phyloP scores from a whole-genome alignment of 1,139 yeast genomes.

The Oligophagozyma castellii region DNA sequence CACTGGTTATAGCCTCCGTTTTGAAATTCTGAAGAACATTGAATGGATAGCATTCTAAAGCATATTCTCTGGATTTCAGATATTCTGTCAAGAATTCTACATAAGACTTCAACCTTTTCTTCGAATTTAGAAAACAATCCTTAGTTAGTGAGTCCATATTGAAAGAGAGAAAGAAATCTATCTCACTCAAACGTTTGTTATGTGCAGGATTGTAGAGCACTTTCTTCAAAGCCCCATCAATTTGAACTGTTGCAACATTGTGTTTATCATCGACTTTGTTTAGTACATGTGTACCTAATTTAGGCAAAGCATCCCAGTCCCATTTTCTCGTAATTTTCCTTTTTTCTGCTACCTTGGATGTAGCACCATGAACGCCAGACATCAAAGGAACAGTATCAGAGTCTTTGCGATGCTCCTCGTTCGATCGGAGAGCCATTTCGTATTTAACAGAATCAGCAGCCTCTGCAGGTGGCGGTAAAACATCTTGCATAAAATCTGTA shows the following conservation, averaged over 20 bases:
- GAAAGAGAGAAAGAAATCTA: slow-evolving; percentile 17
- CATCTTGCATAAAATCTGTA: no score
- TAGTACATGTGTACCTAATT: slow-evolving; percentile 5
- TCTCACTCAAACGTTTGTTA: slow-evolving; percentile 12
- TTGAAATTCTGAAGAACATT: slow-evolving; percentile 7
- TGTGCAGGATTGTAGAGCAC: slow-evolving; percentile 16
- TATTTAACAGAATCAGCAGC: no score
- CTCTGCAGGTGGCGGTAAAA: no score
- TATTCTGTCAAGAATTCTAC: slow-evolving; percentile 12
- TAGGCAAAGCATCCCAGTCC: slow-evolving; percentile 16
- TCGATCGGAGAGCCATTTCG: no score
- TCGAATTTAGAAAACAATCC: slow-evolving; percentile 12
- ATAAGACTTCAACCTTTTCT: slow-evolving; percentile 13
- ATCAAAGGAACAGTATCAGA: no score
- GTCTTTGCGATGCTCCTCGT: no score
- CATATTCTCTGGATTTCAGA: slow-evolving; percentile 10
- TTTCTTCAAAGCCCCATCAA: slow-evolving; percentile 16
- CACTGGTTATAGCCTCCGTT: slow-evolving; percentile 5
- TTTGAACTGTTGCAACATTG: slow-evolving; percentile 4
- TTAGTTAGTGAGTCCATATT: slow-evolving; percentile 12
- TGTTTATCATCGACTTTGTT: slow-evolving; percentile 4
- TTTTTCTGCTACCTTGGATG: background rate
- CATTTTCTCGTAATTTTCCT: slow-evolving; percentile 2
- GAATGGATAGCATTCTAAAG: slow-evolving; percentile 13
- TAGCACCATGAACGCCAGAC: background rate